A percentile compares a stretch with the other conserved stretches of the same genome.
These are phyloP conservation scores for Cordyceps tenuipes DNA, from an alignment of 2,329 filamentous ascomycete species.

Conservation along the genomic window DNA sequence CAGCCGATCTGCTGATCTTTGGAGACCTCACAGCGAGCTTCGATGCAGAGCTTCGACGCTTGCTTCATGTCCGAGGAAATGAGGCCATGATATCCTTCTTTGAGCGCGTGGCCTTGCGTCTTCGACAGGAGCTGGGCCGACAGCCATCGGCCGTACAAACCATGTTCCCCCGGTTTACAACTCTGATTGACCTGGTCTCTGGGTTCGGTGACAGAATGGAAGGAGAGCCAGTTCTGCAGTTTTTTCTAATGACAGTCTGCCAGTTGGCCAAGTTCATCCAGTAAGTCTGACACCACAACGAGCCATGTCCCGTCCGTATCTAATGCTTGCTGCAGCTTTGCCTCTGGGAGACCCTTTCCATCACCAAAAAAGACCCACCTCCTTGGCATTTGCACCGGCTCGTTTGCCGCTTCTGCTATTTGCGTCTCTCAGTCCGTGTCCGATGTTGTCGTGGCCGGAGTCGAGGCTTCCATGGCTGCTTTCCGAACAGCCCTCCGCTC, in stretches of 20 bases:
- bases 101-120: slow-evolving; percentile 16
- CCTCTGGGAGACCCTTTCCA: slow-evolving; percentile 16
- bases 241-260: slow-evolving; percentile 17
- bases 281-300: slow-evolving; percentile 11
- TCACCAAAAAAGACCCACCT: slow-evolving; percentile 8
- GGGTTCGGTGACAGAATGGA: slow-evolving; percentile 14
- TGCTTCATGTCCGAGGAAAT: slow-evolving; percentile 19
- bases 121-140: slow-evolving; percentile 18
- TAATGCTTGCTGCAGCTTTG: slow-evolving; percentile 6
- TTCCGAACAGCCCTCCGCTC: slow-evolving; percentile 17
- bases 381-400: slow-evolving; percentile 20
- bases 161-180: slow-evolving; percentile 21
- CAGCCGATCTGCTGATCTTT: slow-evolving; percentile 15
- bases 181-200: slow-evolving; percentile 18
- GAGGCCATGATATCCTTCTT: slow-evolving; percentile 18
- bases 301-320: not conserved
- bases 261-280: slow-evolving; percentile 20
- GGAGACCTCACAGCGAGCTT: slow-evolving; percentile 20
- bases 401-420: slow-evolving; percentile 20
- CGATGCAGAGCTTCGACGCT: slow-evolving; percentile 15
- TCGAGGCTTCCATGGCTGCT: slow-evolving; percentile 15
- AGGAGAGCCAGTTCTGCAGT: slow-evolving; percentile 15
- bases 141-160: slow-evolving; percentile 14
- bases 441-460: slow-evolving; percentile 17
- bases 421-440: slow-evolving; percentile 18